Percentiles rank a stretch among this genome's conserved stretches.
Evolutionary conservation across 1,284 basidiomycete species (phyloP).

Genomic region (Afroboletus lepidellus): DNA sequence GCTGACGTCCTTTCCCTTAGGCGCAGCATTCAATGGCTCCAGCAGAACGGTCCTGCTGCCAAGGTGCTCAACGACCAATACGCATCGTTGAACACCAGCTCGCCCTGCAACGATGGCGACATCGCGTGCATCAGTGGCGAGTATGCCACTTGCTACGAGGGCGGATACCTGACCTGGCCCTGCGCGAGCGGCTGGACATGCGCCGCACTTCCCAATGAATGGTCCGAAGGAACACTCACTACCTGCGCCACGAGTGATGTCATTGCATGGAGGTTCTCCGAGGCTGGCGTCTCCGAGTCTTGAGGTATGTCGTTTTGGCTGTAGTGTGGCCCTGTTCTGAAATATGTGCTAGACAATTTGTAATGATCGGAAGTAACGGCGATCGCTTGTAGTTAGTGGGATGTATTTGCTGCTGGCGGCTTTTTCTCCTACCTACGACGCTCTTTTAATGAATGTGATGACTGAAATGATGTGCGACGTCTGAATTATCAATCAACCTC

Average conservation of each 20-base stretch:
- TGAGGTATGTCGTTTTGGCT: conserved; percentile 1
- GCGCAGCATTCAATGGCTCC: conserved; percentile 12
- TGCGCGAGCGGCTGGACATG: conserved; percentile 15
- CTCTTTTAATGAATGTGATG: conserved; percentile 11
- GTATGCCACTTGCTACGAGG: conserved; percentile 24
- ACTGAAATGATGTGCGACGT: background rate
- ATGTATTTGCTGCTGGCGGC: conserved; percentile 13
- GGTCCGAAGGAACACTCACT: conserved; percentile 15
- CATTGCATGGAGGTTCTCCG: conserved; percentile 17
- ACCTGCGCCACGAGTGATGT: conserved; percentile 14
- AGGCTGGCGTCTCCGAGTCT: conserved; percentile 21
- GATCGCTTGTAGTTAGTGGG: conserved; percentile 9
- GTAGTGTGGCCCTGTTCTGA: background rate
- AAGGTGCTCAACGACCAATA: conserved; percentile 30
- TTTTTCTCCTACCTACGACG: background rate
- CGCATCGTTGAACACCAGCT: conserved; percentile 15
- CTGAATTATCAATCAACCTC: conserved; percentile 7
- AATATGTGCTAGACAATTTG: background rate
- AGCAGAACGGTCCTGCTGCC: conserved; percentile 29
- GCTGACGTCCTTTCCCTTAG: conserved; percentile 4
- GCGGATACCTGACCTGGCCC: conserved; percentile 8
- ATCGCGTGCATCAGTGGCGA: conserved; percentile 27
- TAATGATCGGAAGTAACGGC: conserved; percentile 4
- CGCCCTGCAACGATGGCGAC: conserved; percentile 23
- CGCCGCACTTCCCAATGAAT: conserved; percentile 22